These are phyloP conservation scores for Ceratobasidium sp. DNA, from an alignment of 1,284 basidiomycete genomes.

Conservation along the genomic window DNA sequence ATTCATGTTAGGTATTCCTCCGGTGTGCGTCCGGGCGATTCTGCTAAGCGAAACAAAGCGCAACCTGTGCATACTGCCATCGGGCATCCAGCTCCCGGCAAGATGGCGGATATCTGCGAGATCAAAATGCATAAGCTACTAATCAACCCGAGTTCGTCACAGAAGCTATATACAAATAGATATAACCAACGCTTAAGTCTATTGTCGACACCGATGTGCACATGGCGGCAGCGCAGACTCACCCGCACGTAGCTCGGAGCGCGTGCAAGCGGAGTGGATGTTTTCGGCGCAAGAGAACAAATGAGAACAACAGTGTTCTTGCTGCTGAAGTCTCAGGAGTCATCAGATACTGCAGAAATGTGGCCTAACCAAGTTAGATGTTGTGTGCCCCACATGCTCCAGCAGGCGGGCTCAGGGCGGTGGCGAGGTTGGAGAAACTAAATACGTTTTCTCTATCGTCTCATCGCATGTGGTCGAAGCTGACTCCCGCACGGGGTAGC, in stretches of 20 bases:
- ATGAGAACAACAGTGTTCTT: neutral
- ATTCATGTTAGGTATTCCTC: neutral
- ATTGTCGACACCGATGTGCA: neutral
- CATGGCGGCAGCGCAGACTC: too few species aligned
- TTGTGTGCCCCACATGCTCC: neutral
- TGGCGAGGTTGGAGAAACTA: conserved; percentile 18
- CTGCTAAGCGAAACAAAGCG: too few species aligned
- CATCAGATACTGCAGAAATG: too few species aligned
- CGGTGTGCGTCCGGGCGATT: too few species aligned
- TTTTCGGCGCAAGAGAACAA: neutral
- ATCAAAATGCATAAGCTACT: too few species aligned
- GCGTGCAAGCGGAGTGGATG: neutral
- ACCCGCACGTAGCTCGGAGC: too few species aligned
- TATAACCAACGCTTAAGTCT: neutral
- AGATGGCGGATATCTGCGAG: neutral
- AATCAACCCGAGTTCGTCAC: neutral
- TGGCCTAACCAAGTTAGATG: neutral
- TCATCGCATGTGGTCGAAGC: neutral
- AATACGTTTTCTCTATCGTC: neutral
- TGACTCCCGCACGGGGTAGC: neutral
- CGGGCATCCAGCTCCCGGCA: too few species aligned
- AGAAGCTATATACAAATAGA: neutral
- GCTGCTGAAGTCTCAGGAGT: neutral
- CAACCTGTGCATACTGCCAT: too few species aligned
- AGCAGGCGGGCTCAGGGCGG: conserved; percentile 20